Evolutionary conservation across 805 yeast genomes (phyloP).

Genomic region (Candida sithepensis): DNA sequence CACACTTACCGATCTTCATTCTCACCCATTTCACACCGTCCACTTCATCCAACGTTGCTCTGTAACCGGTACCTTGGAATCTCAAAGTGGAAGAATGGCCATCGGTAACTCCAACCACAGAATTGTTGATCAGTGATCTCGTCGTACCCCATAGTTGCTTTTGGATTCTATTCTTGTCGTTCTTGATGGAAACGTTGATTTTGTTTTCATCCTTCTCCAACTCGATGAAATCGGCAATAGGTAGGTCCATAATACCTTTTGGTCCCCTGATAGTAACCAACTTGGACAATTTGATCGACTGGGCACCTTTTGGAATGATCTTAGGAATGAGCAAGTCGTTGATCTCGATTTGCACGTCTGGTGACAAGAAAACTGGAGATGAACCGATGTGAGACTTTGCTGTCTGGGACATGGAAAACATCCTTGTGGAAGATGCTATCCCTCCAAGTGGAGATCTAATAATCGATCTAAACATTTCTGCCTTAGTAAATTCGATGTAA

Average conservation of each 20-base stretch:
- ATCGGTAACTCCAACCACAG: constrained; percentile 83
- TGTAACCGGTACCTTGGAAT: constrained; percentile 95
- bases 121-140: constrained; percentile 72
- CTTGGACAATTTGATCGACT: constrained; percentile 53
- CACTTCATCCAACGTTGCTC: constrained; percentile 71
- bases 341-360: constrained; percentile 51
- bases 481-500: not conserved
- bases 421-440: constrained; percentile 17
- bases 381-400: constrained; percentile 72
- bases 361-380: constrained; percentile 65
- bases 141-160: constrained; percentile 94
- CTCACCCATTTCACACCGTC: constrained; percentile 55
- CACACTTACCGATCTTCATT: constrained; percentile 86
- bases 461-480: not conserved
- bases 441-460: not conserved
- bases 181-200: constrained; percentile 39
- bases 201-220: constrained; percentile 37
- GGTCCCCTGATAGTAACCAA: constrained; percentile 71
- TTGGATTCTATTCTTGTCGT: constrained; percentile 66
- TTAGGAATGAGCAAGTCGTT: constrained; percentile 52
- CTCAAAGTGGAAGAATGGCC: constrained; percentile 86
- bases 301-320: constrained; percentile 63
- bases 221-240: constrained; percentile 69
- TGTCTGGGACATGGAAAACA: constrained; percentile 31
- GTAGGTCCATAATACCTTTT: constrained; percentile 59